Evolutionary conservation across 371 early-diverging fungal genomes (phyloP), one percentile per base, ranked within the genome.

Genomic region (Globomyces sp.): DNA sequence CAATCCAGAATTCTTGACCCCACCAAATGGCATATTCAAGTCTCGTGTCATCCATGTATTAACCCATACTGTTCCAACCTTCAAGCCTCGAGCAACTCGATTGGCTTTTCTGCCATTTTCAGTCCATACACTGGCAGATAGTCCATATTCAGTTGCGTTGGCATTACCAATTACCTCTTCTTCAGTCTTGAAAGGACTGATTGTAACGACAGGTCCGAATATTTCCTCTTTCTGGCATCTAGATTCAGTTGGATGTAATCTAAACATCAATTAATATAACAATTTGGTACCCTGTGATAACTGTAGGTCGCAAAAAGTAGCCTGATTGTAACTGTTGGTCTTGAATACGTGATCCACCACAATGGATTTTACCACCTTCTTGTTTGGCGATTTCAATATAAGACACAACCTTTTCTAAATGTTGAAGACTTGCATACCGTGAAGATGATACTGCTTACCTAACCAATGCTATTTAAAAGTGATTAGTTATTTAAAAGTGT

Each of bases 181-280:
- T 43, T 87, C 83, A 1, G 81, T 79, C 42, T 85, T 81, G 68
- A 92, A 95, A 0, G 90, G 88, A 13, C 80, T 71, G 13, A 95
- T 74, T 37, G 88, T 83, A n/a, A 94, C 86, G 0, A 90, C 77
- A 4, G 80, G 80, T 24, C 79, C 93, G 81, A 93, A 95, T 6
- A 94, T 91, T 70, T 94, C 93, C 67, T 93, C 91, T n/a, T 81
- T 85, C 45, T 87, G 84, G 36, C 88, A 72, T 5, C 85, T 71
- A 3, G 42, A 63, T 60, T 84, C 81, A 46, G 74, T 64, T 9
- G 86, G 85, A 4, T 5, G 55, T 13, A 47, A 11, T 40, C 58
- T 42, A 36, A 24, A 24, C 24, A 24, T 24, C 24, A 24, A 24
- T 24, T 24, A 24, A 24, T 24, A 24, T 24, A 24, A 24, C 24